Percentiles rank a stretch among this genome's conserved stretches.
These are phyloP conservation scores for Acaromyces ingoldii DNA, from an alignment of 1,284 basidiomycete genomes.

Conservation along the genomic window DNA sequence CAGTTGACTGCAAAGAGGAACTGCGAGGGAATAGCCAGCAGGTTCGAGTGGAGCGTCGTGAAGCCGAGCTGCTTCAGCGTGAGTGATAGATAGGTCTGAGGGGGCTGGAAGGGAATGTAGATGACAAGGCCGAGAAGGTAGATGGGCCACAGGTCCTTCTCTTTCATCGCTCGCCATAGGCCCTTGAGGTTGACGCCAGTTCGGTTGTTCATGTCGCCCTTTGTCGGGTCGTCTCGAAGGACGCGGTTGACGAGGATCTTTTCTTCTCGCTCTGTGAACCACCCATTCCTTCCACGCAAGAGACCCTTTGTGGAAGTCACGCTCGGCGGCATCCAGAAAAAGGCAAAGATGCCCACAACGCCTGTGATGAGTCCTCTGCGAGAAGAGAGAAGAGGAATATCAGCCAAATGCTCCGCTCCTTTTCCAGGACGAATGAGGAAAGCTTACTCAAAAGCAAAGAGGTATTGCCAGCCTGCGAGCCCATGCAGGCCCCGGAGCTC, in stretches of 20 bases:
- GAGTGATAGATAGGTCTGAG: slow-evolving; percentile 13
- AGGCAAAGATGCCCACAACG: slow-evolving; percentile 15
- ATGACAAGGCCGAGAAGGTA: slow-evolving; percentile 58
- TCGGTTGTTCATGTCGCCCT: slow-evolving; percentile 69
- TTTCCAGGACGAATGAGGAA: too few relatives aligned
- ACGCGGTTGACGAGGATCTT: slow-evolving; percentile 61
- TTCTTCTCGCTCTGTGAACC: slow-evolving; percentile 61
- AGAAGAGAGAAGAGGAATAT: too few relatives aligned
- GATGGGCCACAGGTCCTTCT: slow-evolving; percentile 68
- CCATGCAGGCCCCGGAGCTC: slow-evolving; percentile 22
- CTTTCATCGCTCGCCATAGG: slow-evolving; percentile 55
- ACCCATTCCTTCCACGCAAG: slow-evolving; percentile 61
- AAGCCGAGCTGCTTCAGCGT: slow-evolving; percentile 23
- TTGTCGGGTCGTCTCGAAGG: slow-evolving; percentile 67
- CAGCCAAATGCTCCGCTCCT: too few relatives aligned
- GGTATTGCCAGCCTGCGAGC: slow-evolving; percentile 24
- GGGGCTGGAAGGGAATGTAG: slow-evolving; percentile 12
- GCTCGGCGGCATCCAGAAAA: slow-evolving; percentile 19
- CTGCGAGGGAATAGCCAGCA: slow-evolving; percentile 31
- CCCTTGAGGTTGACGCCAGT: slow-evolving; percentile 54
- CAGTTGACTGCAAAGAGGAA: slow-evolving; percentile 26
- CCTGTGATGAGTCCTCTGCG: slow-evolving; percentile 16
- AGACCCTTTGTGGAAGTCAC: slow-evolving; percentile 17
- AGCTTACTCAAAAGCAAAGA: slow-evolving; percentile 29
- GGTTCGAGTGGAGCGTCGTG: slow-evolving; percentile 22